Conservation (phyloP, 331 rosid genomes). For the Rosa hybrid region DNA sequence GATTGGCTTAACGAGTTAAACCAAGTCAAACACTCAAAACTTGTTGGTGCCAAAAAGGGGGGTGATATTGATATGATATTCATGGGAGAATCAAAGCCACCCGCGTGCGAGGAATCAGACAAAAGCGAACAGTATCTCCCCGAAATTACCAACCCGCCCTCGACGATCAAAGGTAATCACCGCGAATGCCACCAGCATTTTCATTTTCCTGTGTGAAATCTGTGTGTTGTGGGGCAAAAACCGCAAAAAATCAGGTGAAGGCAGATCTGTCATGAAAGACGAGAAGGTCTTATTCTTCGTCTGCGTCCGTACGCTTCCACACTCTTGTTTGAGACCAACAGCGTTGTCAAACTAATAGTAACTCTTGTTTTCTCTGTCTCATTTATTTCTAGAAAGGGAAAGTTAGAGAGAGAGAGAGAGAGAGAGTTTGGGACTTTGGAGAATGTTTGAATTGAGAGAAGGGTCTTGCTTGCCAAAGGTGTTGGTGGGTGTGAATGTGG, state of each 20-base stretch:
- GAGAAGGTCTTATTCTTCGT: conserved; percentile 16
- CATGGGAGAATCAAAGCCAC: conserved; percentile 18
- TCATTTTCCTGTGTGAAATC: not conserved
- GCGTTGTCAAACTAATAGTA: conserved; percentile 15
- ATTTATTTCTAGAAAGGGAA: conserved; percentile 14
- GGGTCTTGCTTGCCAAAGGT: conserved; percentile 60
- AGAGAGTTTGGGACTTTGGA: conserved; percentile 1
- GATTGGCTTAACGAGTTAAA: not conserved
- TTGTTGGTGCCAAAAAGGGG: conserved; percentile 11
- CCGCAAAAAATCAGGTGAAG: not conserved
- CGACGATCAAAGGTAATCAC: not conserved
- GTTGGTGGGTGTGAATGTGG: conserved; percentile 55
- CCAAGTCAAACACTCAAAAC: conserved; percentile 12
- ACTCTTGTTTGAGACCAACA: conserved; percentile 22
- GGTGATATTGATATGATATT: conserved; percentile 13
- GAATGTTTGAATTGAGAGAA: conserved; percentile 57
- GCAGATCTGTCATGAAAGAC: conserved; percentile 44
- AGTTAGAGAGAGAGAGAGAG: conserved; percentile 20
- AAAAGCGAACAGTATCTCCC: not conserved
- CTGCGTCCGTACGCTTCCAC: conserved; percentile 25
- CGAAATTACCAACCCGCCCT: not conserved
- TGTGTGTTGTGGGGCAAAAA: conserved; percentile 10
- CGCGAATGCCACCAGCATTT: not conserved
- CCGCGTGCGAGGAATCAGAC: conserved; percentile 21
- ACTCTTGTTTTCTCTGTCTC: conserved; percentile 18